Conservation (phyloP, 2,329 filamentous ascomycete genomes). For the Diaporthe caulivora region DNA sequence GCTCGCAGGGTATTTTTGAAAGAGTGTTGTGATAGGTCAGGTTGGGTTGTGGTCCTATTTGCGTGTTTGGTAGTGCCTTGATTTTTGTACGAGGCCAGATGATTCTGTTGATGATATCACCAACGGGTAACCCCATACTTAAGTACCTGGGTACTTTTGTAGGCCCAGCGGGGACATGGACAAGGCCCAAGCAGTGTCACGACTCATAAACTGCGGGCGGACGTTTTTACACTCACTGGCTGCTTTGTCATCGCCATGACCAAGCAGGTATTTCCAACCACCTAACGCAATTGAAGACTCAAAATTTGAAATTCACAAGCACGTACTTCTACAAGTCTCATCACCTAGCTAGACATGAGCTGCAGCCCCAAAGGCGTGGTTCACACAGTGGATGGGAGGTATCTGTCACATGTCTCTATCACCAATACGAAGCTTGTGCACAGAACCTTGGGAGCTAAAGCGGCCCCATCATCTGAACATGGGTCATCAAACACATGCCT, state of each 20-base stretch:
- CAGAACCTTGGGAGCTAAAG: background rate
- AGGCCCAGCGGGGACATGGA: background rate
- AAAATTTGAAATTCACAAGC: background rate
- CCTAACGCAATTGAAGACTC: background rate
- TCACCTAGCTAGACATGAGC: background rate
- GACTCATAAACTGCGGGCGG: background rate
- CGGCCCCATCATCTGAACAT: background rate
- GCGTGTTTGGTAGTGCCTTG: background rate
- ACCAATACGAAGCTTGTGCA: background rate
- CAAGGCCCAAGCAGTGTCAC: background rate
- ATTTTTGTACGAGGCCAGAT: background rate
- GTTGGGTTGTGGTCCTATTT: background rate
- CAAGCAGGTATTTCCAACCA: slow-evolving; percentile 15
- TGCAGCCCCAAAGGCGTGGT: background rate
- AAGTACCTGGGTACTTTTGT: too few species aligned
- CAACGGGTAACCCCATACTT: background rate
- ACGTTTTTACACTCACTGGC: background rate
- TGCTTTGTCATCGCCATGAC: slow-evolving; percentile 18
- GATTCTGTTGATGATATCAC: slow-evolving; percentile 22
- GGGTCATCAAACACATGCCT: background rate
- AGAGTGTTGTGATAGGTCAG: background rate
- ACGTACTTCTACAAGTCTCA: background rate
- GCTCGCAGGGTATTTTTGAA: too few species aligned
- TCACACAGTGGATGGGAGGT: background rate
- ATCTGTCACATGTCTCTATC: background rate